Percentiles rank a stretch among this genome's conserved stretches.
These are phyloP conservation scores for Xerocomus nothofagi DNA, from an alignment of 1,284 basidiomycete species.

Conservation along the genomic window DNA sequence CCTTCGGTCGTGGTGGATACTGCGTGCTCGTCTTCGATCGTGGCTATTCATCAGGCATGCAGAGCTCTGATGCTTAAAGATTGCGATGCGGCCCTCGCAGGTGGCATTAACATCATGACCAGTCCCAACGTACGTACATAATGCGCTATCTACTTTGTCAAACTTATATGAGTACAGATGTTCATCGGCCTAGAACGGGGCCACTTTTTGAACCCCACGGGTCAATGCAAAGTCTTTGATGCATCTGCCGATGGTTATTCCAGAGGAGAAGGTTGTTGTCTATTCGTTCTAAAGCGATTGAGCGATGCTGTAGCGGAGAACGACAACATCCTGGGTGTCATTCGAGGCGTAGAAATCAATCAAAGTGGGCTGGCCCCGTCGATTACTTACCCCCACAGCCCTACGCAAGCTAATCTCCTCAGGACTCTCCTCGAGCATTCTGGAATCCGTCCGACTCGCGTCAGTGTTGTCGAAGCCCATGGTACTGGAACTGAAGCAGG, in stretches of 20 bases:
- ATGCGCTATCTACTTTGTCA: neutral
- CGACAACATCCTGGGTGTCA: constrained; percentile 65
- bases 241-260: constrained; percentile 71
- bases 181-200: constrained; percentile 66
- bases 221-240: constrained; percentile 72
- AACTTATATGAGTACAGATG: constrained; percentile 46
- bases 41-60: constrained; percentile 67
- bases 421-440: constrained; percentile 47
- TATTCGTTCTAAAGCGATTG: constrained; percentile 72
- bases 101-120: constrained; percentile 70
- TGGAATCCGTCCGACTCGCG: constrained; percentile 44
- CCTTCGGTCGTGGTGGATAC: constrained; percentile 72
- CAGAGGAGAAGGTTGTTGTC: constrained; percentile 67
- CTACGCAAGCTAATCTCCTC: constrained; percentile 59
- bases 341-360: constrained; percentile 67
- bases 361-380: constrained; percentile 64
- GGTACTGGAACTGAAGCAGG: constrained; percentile 72
- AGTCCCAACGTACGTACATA: constrained; percentile 61
- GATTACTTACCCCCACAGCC: constrained; percentile 68
- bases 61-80: constrained; percentile 62
- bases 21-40: constrained; percentile 68
- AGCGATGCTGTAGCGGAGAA: constrained; percentile 62
- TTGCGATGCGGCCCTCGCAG: constrained; percentile 66
- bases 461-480: constrained; percentile 70
- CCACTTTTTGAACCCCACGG: constrained; percentile 65